phyloP scores from a whole-genome alignment of 2,329 filamentous ascomycete genomes.

The Pyrenophora tritici-repentis region DNA sequence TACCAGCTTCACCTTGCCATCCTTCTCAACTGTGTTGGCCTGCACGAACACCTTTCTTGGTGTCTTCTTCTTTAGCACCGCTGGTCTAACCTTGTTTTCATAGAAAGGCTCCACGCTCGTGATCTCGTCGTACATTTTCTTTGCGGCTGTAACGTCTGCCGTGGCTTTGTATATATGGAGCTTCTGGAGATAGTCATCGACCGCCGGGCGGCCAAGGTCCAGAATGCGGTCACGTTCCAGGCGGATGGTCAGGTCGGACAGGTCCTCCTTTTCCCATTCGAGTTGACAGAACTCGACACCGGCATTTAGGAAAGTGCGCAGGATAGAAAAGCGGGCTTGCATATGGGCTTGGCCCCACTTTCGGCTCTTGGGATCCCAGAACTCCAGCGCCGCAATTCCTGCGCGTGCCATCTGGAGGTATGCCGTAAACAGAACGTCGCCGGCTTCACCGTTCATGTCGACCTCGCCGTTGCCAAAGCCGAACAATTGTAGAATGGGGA shows the following conservation, averaged over 20 bases:
- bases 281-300: conserved; percentile 87
- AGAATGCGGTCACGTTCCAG: conserved; percentile 87
- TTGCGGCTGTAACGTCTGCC: conserved; percentile 79
- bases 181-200: conserved; percentile 86
- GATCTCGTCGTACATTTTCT: conserved; percentile 79
- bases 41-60: conserved; percentile 93
- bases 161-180: conserved; percentile 92
- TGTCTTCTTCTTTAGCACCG: conserved; percentile 77
- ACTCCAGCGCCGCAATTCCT: conserved; percentile 85
- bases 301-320: conserved; percentile 82
- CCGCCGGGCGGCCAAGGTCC: conserved; percentile 78
- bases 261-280: conserved; percentile 71
- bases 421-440: conserved; percentile 83
- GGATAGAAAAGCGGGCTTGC: conserved; percentile 87
- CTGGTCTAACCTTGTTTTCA: conserved; percentile 76
- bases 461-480: conserved; percentile 79
- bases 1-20: conserved; percentile 65
- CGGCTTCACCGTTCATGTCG: conserved; percentile 76
- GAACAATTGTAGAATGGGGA: conserved; percentile 86
- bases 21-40: conserved; percentile 76
- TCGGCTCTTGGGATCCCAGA: conserved; percentile 88
- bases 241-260: conserved; percentile 80
- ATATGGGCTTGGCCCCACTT: conserved; percentile 92
- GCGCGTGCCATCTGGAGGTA: conserved; percentile 95
- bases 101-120: conserved; percentile 86